Conservation (phyloP, 192 early-diverging fungal genomes). For the Pilaira anomala region DNA sequence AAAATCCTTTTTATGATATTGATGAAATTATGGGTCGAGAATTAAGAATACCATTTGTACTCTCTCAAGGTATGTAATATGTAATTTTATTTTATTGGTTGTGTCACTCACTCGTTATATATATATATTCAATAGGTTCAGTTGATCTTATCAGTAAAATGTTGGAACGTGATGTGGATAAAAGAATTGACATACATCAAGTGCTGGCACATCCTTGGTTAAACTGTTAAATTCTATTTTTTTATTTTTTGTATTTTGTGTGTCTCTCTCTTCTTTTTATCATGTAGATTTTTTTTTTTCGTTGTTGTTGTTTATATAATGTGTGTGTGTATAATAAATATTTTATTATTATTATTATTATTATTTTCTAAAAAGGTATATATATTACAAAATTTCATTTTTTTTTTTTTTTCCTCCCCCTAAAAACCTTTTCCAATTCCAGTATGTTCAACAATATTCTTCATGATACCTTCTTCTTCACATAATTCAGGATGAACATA, state of each 20-base stretch:
- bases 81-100: neutral
- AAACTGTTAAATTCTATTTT: neutral
- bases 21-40: slow-evolving; percentile 59
- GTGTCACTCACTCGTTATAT: neutral
- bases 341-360: too few species aligned
- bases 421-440: slow-evolving; percentile 24
- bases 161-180: slow-evolving; percentile 66
- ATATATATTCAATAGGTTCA: slow-evolving; percentile 35
- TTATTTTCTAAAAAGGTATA: too few species aligned
- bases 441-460: slow-evolving; percentile 18
- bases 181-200: slow-evolving; percentile 72
- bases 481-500: slow-evolving; percentile 49
- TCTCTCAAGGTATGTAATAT: slow-evolving; percentile 16
- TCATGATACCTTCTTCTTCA: slow-evolving; percentile 29
- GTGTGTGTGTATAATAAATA: too few species aligned
- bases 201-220: slow-evolving; percentile 79
- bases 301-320: too few species aligned
- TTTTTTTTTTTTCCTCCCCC: slow-evolving; percentile 1
- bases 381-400: too few species aligned
- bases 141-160: slow-evolving; percentile 66
- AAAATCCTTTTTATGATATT: slow-evolving; percentile 72
- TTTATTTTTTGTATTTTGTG: neutral
- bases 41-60: slow-evolving; percentile 27
- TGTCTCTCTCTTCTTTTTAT: too few species aligned
- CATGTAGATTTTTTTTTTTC: too few species aligned